A percentile compares a stretch with the other conserved stretches of the same genome.
phyloP scores from a whole-genome alignment of 768 basidiomycete genomes.

The Cantharellus anzutake region DNA sequence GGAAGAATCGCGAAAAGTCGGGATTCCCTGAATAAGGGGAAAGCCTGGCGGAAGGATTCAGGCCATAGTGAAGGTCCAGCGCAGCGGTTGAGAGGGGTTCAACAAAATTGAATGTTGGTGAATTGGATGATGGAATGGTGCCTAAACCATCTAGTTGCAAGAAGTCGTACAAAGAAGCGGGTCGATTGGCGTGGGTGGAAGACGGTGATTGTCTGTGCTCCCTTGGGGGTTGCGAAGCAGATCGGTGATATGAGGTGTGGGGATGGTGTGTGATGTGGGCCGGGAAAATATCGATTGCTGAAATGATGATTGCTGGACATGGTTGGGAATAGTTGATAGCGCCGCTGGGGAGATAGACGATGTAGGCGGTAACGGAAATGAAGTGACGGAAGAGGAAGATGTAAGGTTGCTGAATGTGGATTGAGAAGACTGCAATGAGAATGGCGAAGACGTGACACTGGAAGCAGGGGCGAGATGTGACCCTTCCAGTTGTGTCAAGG shows the following conservation, averaged over 20 bases:
- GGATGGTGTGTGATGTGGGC: background rate
- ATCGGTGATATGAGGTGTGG: background rate
- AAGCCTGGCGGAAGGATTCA: no score
- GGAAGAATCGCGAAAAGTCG: background rate
- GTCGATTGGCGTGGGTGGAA: background rate
- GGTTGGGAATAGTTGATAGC: background rate
- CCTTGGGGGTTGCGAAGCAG: background rate
- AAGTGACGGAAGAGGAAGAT: background rate
- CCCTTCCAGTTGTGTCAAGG: background rate
- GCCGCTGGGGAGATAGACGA: background rate
- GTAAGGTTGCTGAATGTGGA: background rate
- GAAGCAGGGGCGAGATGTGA: background rate
- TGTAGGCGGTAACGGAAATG: background rate
- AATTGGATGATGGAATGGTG: background rate
- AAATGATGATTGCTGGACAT: background rate
- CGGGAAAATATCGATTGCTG: background rate
- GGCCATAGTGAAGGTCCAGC: conserved; percentile 2
- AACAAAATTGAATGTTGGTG: background rate
- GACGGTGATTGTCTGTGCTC: background rate
- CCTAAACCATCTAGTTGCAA: background rate
- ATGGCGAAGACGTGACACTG: background rate
- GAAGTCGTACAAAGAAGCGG: background rate
- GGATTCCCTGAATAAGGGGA: no score
- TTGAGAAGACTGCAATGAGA: background rate
- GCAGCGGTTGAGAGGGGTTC: conserved; percentile 2